Percentiles rank a stretch among this genome's conserved stretches.
phyloP scores from a whole-genome alignment of 352 stramenopile genomes.

The Phytopythium mirpurense region DNA sequence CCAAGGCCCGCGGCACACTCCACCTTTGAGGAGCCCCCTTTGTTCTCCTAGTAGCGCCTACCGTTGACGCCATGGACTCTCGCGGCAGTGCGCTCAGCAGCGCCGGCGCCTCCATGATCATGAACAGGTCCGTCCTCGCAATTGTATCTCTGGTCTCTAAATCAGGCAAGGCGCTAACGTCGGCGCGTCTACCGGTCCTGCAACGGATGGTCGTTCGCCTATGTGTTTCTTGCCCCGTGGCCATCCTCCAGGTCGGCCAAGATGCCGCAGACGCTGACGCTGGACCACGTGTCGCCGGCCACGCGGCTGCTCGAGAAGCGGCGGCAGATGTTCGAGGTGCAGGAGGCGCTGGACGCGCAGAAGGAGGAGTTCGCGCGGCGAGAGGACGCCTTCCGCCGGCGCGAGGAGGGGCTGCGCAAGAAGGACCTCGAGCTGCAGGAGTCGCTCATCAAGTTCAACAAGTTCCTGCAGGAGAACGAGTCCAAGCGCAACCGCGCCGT shows the following conservation, averaged over 20 bases:
- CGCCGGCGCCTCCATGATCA: constrained; percentile 63
- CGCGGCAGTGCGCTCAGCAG: constrained; percentile 48
- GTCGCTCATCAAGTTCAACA: constrained; percentile 97
- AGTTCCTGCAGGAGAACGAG: constrained; percentile 93
- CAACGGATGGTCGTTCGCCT: neutral
- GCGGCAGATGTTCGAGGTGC: constrained; percentile 94
- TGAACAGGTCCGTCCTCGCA: constrained; percentile 47
- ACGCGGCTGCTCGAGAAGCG: constrained; percentile 93
- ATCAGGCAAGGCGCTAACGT: too few relatives aligned
- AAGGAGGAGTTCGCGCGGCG: constrained; percentile 91
- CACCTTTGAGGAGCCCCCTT: too few relatives aligned
- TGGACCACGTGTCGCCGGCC: constrained; percentile 91
- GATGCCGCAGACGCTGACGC: constrained; percentile 84
- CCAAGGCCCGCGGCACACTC: too few relatives aligned
- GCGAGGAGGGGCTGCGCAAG: constrained; percentile 89
- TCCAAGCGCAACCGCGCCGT: constrained; percentile 91
- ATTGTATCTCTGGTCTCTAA: neutral
- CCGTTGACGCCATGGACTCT: constrained; percentile 38
- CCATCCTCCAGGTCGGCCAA: constrained; percentile 31
- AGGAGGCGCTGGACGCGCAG: constrained; percentile 91
- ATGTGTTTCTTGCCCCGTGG: too few relatives aligned
- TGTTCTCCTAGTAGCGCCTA: too few relatives aligned
- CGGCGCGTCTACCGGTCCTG: too few relatives aligned
- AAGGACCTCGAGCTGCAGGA: constrained; percentile 95
- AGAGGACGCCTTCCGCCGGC: constrained; percentile 90